Conservation (phyloP, 176 grass and related monocot species). For the Aegilops bicornis region DNA sequence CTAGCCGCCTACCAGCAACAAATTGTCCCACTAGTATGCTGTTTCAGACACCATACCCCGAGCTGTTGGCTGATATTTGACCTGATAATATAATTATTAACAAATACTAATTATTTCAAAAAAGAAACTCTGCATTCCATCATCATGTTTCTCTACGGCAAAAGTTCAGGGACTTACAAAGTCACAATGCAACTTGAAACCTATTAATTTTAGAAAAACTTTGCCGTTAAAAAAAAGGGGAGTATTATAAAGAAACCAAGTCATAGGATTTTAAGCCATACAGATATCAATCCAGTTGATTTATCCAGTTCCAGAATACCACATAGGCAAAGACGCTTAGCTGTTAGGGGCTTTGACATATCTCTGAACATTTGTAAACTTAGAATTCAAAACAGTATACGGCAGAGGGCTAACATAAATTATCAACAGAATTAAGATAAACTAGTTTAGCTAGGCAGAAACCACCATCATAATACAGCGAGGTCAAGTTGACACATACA, state of each 20-base stretch:
- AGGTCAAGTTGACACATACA: not conserved
- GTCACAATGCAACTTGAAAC: not conserved
- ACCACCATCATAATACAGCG: not conserved
- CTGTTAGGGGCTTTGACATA: not conserved
- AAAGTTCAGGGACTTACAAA: not conserved
- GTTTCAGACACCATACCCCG: not conserved
- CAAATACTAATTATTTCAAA: not conserved
- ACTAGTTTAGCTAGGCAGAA: not conserved
- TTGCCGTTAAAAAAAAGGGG: too few relatives aligned
- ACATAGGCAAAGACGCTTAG: not conserved
- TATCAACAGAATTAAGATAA: not conserved
- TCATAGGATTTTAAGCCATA: not conserved
- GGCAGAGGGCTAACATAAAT: not conserved
- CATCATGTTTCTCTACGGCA: not conserved
- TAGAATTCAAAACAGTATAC: not conserved
- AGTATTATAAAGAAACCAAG: not conserved
- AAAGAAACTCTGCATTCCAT: not conserved
- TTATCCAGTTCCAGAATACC: not conserved
- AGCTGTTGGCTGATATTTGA: not conserved
- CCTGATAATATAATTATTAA: not conserved
- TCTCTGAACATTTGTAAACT: not conserved
- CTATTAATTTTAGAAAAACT: not conserved
- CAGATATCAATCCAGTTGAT: not conserved
- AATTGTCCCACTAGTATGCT: not conserved
- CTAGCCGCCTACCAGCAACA: not conserved